A percentile compares a stretch with the other conserved stretches of the same genome.
These are phyloP conservation scores for Dentipellis sp. DNA, from an alignment of 768 basidiomycete species.

Conservation along the genomic window DNA sequence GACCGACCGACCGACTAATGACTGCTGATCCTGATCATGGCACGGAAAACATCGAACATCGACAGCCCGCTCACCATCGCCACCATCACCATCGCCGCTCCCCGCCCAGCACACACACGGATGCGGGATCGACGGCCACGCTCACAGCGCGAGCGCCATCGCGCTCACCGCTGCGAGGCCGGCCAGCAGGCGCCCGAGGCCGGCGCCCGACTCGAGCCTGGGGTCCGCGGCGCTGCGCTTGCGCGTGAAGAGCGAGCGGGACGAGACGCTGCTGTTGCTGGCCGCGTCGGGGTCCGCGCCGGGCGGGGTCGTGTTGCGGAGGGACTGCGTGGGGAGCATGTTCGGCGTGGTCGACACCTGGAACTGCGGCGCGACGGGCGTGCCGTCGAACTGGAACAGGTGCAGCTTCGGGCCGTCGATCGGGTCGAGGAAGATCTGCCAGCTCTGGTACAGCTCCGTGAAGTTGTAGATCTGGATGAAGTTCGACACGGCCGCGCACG, in stretches of 20 bases:
- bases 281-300: background rate
- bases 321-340: conserved; percentile 70
- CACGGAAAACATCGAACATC: too few relatives aligned
- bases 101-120: too few relatives aligned
- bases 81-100: too few relatives aligned
- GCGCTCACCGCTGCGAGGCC: background rate
- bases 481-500: conserved; percentile 83
- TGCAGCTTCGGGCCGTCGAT: conserved; percentile 58
- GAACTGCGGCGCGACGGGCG: conserved; percentile 65
- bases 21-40: background rate
- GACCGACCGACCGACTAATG: conserved; percentile 3
- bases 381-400: conserved; percentile 70
- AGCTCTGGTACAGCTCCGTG: conserved; percentile 53
- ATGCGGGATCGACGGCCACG: too few relatives aligned
- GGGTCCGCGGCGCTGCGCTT: background rate
- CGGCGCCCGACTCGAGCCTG: background rate
- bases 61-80: too few relatives aligned
- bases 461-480: conserved; percentile 79
- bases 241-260: background rate
- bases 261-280: background rate
- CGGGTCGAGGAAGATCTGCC: conserved; percentile 69
- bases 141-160: background rate
- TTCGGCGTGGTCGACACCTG: conserved; percentile 61
- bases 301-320: conserved; percentile 39
- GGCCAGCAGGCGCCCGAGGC: conserved; percentile 3